Conservation (phyloP, 2,329 filamentous ascomycete species). For the Phaeosphaeriaceae sp. region DNA sequence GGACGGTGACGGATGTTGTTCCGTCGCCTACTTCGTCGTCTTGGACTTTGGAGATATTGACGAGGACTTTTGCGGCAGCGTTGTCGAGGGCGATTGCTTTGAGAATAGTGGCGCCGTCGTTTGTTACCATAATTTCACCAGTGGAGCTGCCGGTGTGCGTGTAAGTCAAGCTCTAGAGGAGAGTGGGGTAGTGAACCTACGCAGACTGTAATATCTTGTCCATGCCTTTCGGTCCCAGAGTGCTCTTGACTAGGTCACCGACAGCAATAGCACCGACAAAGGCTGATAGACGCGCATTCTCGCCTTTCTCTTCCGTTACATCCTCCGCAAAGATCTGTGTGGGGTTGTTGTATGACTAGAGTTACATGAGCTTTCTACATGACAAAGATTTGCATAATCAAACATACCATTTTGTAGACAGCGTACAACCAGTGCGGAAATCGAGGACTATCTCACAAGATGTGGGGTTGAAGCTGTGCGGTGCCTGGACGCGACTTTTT, state of each 20-base stretch:
- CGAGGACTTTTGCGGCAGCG: slow-evolving; percentile 94
- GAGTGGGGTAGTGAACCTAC: slow-evolving; percentile 60
- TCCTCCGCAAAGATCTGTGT: slow-evolving; percentile 98
- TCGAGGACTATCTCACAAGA: slow-evolving; percentile 40
- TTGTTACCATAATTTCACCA: slow-evolving; percentile 96
- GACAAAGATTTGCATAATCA: neutral
- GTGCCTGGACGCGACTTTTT: slow-evolving; percentile 47
- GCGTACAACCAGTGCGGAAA: slow-evolving; percentile 23
- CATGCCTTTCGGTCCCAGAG: slow-evolving; percentile 96
- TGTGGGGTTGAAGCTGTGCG: slow-evolving; percentile 35
- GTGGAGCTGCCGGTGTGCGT: slow-evolving; percentile 72
- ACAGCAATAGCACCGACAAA: slow-evolving; percentile 99
- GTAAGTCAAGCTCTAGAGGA: slow-evolving; percentile 26
- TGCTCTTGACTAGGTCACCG: slow-evolving; percentile 96
- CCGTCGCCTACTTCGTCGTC: slow-evolving; percentile 98
- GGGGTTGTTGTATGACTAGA: slow-evolving; percentile 65
- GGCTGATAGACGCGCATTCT: slow-evolving; percentile 97
- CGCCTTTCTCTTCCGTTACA: slow-evolving; percentile 96
- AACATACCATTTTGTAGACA: slow-evolving; percentile 40
- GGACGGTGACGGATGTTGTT: slow-evolving; percentile 95
- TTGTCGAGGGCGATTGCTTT: slow-evolving; percentile 99
- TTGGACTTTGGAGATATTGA: slow-evolving; percentile 99
- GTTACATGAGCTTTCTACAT: slow-evolving; percentile 15
- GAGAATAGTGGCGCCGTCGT: slow-evolving; percentile 97
- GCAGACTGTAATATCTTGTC: slow-evolving; percentile 97